Percentiles rank a stretch among this genome's conserved stretches.
phyloP scores from a whole-genome alignment of 441 rosid species.

The Brassica hybrid region DNA sequence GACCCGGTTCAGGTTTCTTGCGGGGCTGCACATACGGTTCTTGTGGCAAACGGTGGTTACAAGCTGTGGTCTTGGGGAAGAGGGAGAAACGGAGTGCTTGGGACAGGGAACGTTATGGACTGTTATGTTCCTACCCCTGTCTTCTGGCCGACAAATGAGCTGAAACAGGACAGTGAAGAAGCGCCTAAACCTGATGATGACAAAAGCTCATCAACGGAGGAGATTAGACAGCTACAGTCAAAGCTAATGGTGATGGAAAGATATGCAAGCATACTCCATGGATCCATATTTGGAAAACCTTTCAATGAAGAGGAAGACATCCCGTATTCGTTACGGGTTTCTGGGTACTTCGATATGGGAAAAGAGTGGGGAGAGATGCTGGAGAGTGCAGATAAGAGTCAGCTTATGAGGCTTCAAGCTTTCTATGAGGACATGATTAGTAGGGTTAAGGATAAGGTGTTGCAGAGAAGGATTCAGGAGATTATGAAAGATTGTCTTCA shows the following conservation, averaged over 20 bases:
- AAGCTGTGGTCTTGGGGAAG: slow-evolving; percentile 97
- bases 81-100: slow-evolving; percentile 89
- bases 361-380: slow-evolving; percentile 84
- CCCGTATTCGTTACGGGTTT: slow-evolving; percentile 55
- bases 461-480: slow-evolving; percentile 70
- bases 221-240: slow-evolving; percentile 64
- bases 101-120: slow-evolving; percentile 62
- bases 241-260: slow-evolving; percentile 69
- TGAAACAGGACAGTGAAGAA: slow-evolving; percentile 39
- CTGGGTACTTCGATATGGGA: slow-evolving; percentile 64
- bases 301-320: slow-evolving; percentile 72
- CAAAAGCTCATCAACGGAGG: slow-evolving; percentile 61
- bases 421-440: slow-evolving; percentile 75
- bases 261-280: slow-evolving; percentile 82
- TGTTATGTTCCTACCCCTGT: slow-evolving; percentile 55
- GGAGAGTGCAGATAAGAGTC: slow-evolving; percentile 68
- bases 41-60: slow-evolving; percentile 69
- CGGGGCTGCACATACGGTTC: slow-evolving; percentile 92
- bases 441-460: slow-evolving; percentile 52
- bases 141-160: slow-evolving; percentile 68
- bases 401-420: slow-evolving; percentile 71
- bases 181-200: slow-evolving; percentile 45
- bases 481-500: slow-evolving; percentile 67
- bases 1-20: slow-evolving; percentile 74
- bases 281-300: slow-evolving; percentile 79